Conservation (phyloP, 257 asterid species). For the Solanum clarkiae region DNA sequence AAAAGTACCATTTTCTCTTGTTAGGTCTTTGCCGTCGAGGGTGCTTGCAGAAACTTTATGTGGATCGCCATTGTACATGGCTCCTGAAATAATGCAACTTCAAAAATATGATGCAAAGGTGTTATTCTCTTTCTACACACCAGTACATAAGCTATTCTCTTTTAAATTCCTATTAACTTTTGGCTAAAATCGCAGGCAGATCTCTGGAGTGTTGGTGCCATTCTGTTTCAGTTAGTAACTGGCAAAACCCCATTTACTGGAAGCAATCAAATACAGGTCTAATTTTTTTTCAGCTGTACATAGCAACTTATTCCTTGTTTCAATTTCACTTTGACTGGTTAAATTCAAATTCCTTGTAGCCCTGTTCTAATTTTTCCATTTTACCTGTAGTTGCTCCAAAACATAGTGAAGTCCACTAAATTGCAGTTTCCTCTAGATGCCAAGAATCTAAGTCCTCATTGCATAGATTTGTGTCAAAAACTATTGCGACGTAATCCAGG, state of each 20-base stretch:
- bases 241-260: slow-evolving; percentile 89
- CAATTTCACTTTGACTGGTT: not conserved
- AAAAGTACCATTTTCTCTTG: slow-evolving; percentile 1
- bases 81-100: slow-evolving; percentile 89
- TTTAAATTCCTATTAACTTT: slow-evolving; percentile 11
- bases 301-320: not conserved
- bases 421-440: slow-evolving; percentile 68
- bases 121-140: slow-evolving; percentile 8
- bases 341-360: not conserved
- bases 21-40: slow-evolving; percentile 65
- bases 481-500: slow-evolving; percentile 77
- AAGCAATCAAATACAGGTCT: slow-evolving; percentile 56
- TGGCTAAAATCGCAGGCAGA: slow-evolving; percentile 61
- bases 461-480: slow-evolving; percentile 68
- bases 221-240: slow-evolving; percentile 74
- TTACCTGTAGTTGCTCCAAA: slow-evolving; percentile 63
- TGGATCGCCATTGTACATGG: slow-evolving; percentile 96
- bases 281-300: not conserved
- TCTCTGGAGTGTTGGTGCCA: slow-evolving; percentile 95
- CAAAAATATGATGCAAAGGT: slow-evolving; percentile 93
- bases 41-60: slow-evolving; percentile 84
- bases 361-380: not conserved
- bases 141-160: not conserved
- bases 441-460: slow-evolving; percentile 45
- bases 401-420: slow-evolving; percentile 63